These are phyloP conservation scores for Kwoniella dejecticola DNA, from an alignment of 768 basidiomycete species.

Conservation along the genomic window DNA sequence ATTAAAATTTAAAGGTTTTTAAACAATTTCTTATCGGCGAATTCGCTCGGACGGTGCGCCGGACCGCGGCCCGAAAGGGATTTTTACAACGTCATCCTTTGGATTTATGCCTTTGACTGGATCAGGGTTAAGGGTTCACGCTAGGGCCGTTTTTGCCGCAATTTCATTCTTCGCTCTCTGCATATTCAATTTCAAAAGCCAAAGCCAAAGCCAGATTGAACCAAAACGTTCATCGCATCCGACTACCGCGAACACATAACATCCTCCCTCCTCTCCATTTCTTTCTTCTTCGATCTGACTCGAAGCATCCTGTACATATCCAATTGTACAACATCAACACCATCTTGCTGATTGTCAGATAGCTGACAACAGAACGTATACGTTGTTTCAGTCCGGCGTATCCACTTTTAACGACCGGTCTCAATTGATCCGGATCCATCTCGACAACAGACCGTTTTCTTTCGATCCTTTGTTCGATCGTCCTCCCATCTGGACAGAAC, in stretches of 20 bases:
- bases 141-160: conserved; percentile 9
- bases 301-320: background rate
- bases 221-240: background rate
- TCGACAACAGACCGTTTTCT: background rate
- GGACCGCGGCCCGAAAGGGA: conserved; percentile 9
- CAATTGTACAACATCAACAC: background rate
- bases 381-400: no score
- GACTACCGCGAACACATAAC: no score
- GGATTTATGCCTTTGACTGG: background rate
- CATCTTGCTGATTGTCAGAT: background rate
- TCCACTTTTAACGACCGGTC: background rate
- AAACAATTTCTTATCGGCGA: background rate
- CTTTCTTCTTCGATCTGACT: no score
- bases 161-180: conserved; percentile 1
- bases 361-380: background rate
- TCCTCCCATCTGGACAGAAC: background rate
- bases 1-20: background rate
- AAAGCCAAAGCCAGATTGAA: background rate
- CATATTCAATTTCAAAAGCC: background rate
- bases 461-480: conserved; percentile 12
- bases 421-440: background rate
- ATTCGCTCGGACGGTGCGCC: conserved; percentile 1
- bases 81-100: background rate
- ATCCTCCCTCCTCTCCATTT: no score
- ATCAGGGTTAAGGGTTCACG: background rate